These are phyloP conservation scores for Candida vartiovaarae DNA, from an alignment of 805 yeast species.

Conservation along the genomic window DNA sequence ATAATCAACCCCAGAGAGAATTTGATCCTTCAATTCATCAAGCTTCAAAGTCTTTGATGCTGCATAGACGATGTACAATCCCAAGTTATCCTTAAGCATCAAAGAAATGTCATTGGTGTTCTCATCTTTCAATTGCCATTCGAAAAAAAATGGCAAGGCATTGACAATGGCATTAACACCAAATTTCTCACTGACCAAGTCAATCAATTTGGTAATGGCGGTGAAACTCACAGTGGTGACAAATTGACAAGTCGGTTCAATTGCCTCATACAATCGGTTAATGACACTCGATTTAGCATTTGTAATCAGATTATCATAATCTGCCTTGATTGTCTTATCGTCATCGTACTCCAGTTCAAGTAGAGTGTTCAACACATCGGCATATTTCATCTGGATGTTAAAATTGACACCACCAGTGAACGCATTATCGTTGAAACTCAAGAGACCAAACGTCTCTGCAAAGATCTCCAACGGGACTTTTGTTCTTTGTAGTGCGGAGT, in stretches of 20 bases:
- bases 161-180: slow-evolving; percentile 43
- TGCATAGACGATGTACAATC: slow-evolving; percentile 9
- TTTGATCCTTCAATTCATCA: slow-evolving; percentile 7
- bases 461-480: slow-evolving; percentile 21
- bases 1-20: slow-evolving; percentile 16
- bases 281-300: slow-evolving; percentile 14
- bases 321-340: slow-evolving; percentile 8
- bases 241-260: slow-evolving; percentile 9
- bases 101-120: not conserved
- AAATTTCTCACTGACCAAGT: slow-evolving; percentile 25
- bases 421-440: slow-evolving; percentile 3
- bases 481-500: slow-evolving; percentile 19
- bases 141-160: slow-evolving; percentile 37
- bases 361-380: slow-evolving; percentile 12
- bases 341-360: slow-evolving; percentile 16
- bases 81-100: slow-evolving; percentile 18
- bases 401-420: slow-evolving; percentile 3
- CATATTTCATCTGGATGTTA: slow-evolving; percentile 13
- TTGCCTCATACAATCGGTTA: slow-evolving; percentile 18
- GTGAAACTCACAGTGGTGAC: slow-evolving; percentile 3
- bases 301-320: slow-evolving; percentile 16
- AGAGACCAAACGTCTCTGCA: slow-evolving; percentile 15
- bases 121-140: slow-evolving; percentile 30
- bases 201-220: slow-evolving; percentile 7
- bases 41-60: slow-evolving; percentile 7